Conservation (phyloP, 805 yeast species). For the Saccharomyces paradoxus region DNA sequence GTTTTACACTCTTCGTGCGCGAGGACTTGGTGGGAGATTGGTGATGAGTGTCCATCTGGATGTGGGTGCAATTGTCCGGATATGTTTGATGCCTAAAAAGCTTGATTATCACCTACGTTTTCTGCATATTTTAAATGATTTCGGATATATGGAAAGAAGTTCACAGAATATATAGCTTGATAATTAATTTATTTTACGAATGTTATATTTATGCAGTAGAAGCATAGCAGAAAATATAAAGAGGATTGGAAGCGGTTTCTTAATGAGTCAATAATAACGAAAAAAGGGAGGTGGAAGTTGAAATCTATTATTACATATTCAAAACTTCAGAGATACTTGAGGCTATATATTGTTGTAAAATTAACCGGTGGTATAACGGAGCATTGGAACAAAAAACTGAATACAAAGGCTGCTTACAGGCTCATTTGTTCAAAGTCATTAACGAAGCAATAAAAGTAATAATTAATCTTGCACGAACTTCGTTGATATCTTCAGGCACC, state of each 20-base stretch:
- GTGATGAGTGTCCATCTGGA: constrained; percentile 67
- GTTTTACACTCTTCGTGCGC: constrained; percentile 75
- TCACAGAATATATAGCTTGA: background rate
- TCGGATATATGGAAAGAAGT: background rate
- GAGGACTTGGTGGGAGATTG: constrained; percentile 61
- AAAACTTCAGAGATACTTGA: background rate
- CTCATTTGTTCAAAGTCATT: constrained; percentile 54
- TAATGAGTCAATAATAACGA: background rate
- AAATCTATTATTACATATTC: background rate
- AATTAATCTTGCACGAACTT: constrained; percentile 88
- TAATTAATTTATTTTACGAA: background rate
- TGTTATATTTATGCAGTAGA: background rate
- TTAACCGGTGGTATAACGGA: background rate
- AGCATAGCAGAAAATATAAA: background rate
- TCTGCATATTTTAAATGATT: background rate
- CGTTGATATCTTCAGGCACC: constrained; percentile 98
- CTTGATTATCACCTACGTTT: background rate
- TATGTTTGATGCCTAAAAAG: constrained; percentile 14
- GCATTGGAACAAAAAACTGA: background rate
- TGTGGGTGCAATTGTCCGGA: constrained; percentile 71
- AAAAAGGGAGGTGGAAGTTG: background rate
- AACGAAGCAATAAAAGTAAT: constrained; percentile 91
- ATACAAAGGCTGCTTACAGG: background rate
- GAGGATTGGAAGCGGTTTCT: no score
- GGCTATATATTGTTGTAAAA: background rate